These are phyloP conservation scores for Sanguinoderma infundibulare DNA, from an alignment of 1,284 basidiomycete genomes.

Conservation along the genomic window DNA sequence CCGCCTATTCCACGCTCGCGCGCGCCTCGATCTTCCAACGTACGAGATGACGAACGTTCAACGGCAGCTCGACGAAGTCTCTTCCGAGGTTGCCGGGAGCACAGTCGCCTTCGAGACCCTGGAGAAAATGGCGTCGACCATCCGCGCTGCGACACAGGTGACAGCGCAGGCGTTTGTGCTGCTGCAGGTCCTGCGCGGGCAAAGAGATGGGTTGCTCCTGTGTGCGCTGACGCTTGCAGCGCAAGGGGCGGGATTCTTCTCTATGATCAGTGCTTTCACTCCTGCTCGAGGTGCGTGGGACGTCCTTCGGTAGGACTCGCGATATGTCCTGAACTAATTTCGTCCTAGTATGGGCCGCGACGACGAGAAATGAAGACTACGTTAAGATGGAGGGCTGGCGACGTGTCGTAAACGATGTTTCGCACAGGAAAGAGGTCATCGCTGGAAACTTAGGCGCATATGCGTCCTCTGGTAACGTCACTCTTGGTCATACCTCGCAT, in stretches of 20 bases:
- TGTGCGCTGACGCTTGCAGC: slow-evolving; percentile 54
- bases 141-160: slow-evolving; percentile 54
- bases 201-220: slow-evolving; percentile 65
- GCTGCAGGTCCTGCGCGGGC: slow-evolving; percentile 56
- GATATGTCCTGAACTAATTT: background rate
- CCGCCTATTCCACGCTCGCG: slow-evolving; percentile 66
- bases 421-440: slow-evolving; percentile 75
- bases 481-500: too few relatives aligned
- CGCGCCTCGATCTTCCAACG: slow-evolving; percentile 75
- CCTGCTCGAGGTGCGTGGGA: slow-evolving; percentile 7
- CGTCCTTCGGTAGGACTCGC: background rate
- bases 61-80: slow-evolving; percentile 50
- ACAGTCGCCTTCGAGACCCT: slow-evolving; percentile 67
- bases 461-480: slow-evolving; percentile 30
- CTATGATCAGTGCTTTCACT: slow-evolving; percentile 11
- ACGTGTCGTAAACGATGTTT: slow-evolving; percentile 49
- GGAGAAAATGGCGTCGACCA: slow-evolving; percentile 42
- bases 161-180: slow-evolving; percentile 67
- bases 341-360: slow-evolving; percentile 70
- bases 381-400: slow-evolving; percentile 69
- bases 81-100: slow-evolving; percentile 24
- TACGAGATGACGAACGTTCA: slow-evolving; percentile 69
- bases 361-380: slow-evolving; percentile 65
- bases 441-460: slow-evolving; percentile 64
- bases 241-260: slow-evolving; percentile 25